Conservation (phyloP, 2,329 filamentous ascomycete genomes). For the Fusarium nelsonii region DNA sequence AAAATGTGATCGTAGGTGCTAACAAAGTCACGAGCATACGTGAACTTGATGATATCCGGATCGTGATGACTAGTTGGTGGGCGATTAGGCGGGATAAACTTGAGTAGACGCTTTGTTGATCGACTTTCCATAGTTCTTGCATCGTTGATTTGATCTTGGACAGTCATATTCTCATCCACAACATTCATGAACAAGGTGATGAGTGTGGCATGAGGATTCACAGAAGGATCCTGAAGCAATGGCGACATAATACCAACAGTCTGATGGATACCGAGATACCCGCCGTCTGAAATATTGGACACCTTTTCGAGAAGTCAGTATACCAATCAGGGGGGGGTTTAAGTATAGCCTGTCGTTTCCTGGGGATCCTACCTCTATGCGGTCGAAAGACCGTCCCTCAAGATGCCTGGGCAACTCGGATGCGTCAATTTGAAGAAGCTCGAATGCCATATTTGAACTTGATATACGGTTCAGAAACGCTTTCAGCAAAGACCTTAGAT, state of each 20-base stretch:
- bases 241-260: not conserved
- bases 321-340: too few relatives aligned
- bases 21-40: not conserved
- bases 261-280: not conserved
- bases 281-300: conserved; percentile 14
- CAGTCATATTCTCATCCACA: not conserved
- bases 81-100: not conserved
- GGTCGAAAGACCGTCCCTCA: not conserved
- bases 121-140: not conserved
- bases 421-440: not conserved
- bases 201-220: conserved; percentile 25
- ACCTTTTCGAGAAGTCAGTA: not conserved
- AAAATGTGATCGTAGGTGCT: not conserved
- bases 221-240: not conserved
- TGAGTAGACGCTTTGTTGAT: not conserved
- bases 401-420: not conserved
- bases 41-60: not conserved
- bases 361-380: conserved; percentile 12
- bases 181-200: conserved; percentile 23
- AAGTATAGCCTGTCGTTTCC: fast-evolving
- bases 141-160: not conserved
- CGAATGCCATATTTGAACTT: not conserved
- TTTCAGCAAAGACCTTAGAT: not conserved
- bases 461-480: not conserved
- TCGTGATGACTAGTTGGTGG: not conserved